Base-by-base conservation (phyloP, 768 basidiomycete species). In the Boletus sp. region DNA sequence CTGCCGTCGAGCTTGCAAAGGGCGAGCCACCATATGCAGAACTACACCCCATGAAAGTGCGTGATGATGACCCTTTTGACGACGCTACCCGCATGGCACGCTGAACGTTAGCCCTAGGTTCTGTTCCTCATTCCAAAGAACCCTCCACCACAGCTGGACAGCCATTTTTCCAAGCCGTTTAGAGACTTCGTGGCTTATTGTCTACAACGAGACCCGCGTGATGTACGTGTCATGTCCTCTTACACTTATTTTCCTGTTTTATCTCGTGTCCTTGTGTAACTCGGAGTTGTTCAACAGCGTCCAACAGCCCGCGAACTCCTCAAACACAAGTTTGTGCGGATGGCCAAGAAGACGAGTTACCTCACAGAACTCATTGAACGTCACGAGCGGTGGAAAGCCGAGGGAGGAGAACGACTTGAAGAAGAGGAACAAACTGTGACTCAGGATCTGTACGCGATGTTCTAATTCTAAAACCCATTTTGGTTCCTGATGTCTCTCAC, bases 11-110 rank as follows among this genome's bases (percentile, higher is more conserved):
- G 70, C 78, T 99, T 63, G 97, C 97, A 1, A 95, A 89, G 71
- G 96, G 96, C 29, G 96, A 98, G 68, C 97, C 97, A 35, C 97
- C 97, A 3, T 98, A 98, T 66, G 96, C 97, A 1, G 96, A 98
- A 63, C 75, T 98, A 40, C 97, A 99, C 73, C 97, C 97, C 6
- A 98, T 99, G 97, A 98, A 98, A 82, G 96, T 91, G 52, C 44
- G 80, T 62, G 25, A 37, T 11, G 17, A 19, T 19, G 34, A 7
- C 21, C 10, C 8, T 17, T 17, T 29, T 15, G 29, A 29, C 2
- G 15, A 46, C 27, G 10, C 21, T 43, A 7, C 33, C 17, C 35
- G 9, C 17, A 43, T 15, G 45, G 11, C 29, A 8, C 33, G 25
- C 57, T 49, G 19, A 50, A 42, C 27, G 6, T 17, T 41, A 7